These are phyloP conservation scores for Graphilbum sp. DNA, from an alignment of 2,329 filamentous ascomycete species.

Conservation along the genomic window DNA sequence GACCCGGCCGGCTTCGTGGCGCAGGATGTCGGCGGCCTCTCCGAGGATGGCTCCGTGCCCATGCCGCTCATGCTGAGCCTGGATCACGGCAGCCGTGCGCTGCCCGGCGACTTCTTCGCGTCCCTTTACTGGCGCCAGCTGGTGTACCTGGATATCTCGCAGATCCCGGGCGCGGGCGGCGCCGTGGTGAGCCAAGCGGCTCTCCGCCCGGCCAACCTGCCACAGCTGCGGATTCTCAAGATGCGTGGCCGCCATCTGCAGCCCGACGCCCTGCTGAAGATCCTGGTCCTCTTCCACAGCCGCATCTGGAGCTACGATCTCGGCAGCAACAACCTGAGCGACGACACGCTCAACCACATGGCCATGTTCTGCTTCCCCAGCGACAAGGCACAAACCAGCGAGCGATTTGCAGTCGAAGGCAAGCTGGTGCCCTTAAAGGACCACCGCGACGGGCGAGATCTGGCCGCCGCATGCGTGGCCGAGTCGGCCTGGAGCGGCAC, in stretches of 20 bases:
- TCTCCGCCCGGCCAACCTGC: constrained; percentile 15
- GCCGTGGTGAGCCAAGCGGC: constrained; percentile 13
- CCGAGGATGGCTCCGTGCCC: constrained; percentile 1
- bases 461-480: constrained; percentile 21
- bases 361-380: constrained; percentile 15
- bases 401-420: constrained; percentile 29
- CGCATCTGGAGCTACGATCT: constrained; percentile 43
- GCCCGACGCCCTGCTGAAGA: constrained; percentile 17
- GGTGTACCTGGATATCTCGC: constrained; percentile 37
- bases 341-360: constrained; percentile 21
- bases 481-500: constrained; percentile 29
- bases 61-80: constrained; percentile 28
- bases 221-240: constrained; percentile 35
- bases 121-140: constrained; percentile 21
- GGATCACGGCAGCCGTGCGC: constrained; percentile 20
- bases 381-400: constrained; percentile 17
- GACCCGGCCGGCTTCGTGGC: constrained; percentile 21
- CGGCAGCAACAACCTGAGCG: constrained; percentile 32
- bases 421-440: constrained; percentile 14
- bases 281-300: constrained; percentile 18
- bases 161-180: constrained; percentile 27
- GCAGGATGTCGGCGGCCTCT: neutral
- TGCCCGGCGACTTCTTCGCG: constrained; percentile 24
- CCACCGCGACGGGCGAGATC: constrained; percentile 5
- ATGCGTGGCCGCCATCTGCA: constrained; percentile 29